Evolutionary conservation across 2,329 filamentous ascomycete species (phyloP).

Genomic region (Teratosphaeria nubilosa): DNA sequence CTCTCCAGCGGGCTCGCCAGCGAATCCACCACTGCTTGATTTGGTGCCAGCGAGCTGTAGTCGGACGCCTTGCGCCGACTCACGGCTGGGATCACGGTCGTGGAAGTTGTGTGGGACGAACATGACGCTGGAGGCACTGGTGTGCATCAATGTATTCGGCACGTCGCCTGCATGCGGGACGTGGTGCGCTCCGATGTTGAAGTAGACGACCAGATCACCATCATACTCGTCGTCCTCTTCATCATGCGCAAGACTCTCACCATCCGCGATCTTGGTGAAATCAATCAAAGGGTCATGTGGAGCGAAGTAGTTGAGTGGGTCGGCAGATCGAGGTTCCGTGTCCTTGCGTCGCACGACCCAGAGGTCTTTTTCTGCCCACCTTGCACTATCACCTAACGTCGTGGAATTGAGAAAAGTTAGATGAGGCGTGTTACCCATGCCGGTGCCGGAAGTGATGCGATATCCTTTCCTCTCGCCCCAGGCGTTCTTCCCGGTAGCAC

Average conservation of each 20-base stretch:
- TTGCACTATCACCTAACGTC: conserved; percentile 35
- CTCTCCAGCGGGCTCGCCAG: conserved; percentile 5
- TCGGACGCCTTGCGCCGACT: conserved; percentile 21
- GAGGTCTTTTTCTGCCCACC: conserved; percentile 43
- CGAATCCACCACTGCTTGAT: conserved; percentile 13
- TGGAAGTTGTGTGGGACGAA: conserved; percentile 25
- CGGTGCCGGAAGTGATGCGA: conserved; percentile 30
- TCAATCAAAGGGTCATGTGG: conserved; percentile 40
- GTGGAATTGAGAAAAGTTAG: conserved; percentile 42
- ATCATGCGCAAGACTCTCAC: conserved; percentile 34
- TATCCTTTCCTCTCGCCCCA: conserved; percentile 36
- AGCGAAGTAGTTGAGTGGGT: conserved; percentile 38
- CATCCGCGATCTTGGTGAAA: conserved; percentile 42
- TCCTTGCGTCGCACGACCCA: conserved; percentile 44
- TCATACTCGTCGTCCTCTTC: conserved; percentile 17
- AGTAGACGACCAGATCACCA: conserved; percentile 35
- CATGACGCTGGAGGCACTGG: conserved; percentile 19
- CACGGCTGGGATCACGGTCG: conserved; percentile 19
- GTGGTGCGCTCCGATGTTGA: conserved; percentile 45
- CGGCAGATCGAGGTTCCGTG: conserved; percentile 38
- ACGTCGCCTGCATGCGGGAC: conserved; percentile 27
- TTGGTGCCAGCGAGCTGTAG: conserved; percentile 19
- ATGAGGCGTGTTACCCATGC: conserved; percentile 30
- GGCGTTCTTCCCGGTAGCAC: conserved; percentile 26
- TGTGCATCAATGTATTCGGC: conserved; percentile 25